Conservation (phyloP, 352 stramenopile genomes). For the Phytophthora nicotianae region DNA sequence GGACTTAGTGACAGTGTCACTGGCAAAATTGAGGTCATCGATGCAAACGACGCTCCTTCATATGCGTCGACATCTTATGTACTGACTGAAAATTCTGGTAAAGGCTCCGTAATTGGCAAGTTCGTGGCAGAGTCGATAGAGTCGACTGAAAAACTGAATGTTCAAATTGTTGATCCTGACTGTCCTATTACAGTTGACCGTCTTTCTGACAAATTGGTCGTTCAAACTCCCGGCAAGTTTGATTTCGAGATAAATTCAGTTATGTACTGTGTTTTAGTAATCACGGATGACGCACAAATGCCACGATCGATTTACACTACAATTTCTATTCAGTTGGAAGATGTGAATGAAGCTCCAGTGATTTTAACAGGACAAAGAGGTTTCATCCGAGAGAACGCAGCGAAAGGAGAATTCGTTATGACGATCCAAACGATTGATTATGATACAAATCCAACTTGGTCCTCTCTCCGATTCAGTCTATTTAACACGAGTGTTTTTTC, state of each 20-base stretch:
- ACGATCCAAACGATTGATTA: slow-evolving; percentile 12
- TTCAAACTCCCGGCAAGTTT: slow-evolving; percentile 12
- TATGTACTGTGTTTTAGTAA: slow-evolving; percentile 15
- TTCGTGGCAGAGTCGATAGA: slow-evolving; percentile 17
- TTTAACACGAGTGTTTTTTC: slow-evolving; percentile 22
- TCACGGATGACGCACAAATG: slow-evolving; percentile 21
- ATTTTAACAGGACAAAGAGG: slow-evolving; percentile 22
- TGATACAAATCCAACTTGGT: slow-evolving; percentile 22
- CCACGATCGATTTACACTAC: slow-evolving; percentile 21
- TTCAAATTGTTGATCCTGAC: slow-evolving; percentile 4
- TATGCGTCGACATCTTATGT: slow-evolving; percentile 1
- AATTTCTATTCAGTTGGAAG: slow-evolving; percentile 13
- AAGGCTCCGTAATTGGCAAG: slow-evolving; percentile 12
- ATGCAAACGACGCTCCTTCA: slow-evolving; percentile 28
- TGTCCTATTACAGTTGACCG: slow-evolving; percentile 24
- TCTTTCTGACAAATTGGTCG: slow-evolving; percentile 11
- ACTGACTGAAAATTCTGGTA: slow-evolving; percentile 22
- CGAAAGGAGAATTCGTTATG: slow-evolving; percentile 18
- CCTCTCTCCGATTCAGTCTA: slow-evolving; percentile 21
- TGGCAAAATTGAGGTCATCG: slow-evolving; percentile 13
- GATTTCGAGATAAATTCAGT: slow-evolving; percentile 24
- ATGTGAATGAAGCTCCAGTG: slow-evolving; percentile 28
- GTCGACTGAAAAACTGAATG: slow-evolving; percentile 11
- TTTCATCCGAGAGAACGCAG: slow-evolving; percentile 23
- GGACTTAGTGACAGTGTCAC: slow-evolving; percentile 19